phyloP scores from a whole-genome alignment of 352 stramenopile genomes.

The Phytophthora pini region DNA sequence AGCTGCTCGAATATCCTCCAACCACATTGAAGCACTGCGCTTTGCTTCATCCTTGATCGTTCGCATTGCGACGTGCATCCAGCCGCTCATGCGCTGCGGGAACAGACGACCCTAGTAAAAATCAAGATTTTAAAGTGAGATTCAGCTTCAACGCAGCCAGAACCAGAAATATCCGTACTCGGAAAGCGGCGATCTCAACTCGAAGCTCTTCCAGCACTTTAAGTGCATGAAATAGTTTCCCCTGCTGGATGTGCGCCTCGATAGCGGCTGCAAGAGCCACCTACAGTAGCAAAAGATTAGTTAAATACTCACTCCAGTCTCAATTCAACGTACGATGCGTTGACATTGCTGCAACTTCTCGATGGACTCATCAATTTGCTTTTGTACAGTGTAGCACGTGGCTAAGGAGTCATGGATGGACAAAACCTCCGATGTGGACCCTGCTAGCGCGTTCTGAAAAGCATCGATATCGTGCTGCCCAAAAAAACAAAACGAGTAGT shows the following conservation, averaged over 20 bases:
- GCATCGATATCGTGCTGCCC: slow-evolving; percentile 64
- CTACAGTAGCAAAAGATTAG: slow-evolving; percentile 27
- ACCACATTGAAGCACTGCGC: slow-evolving; percentile 63
- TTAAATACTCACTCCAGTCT: background rate
- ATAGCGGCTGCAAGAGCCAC: slow-evolving; percentile 71
- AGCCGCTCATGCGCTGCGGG: slow-evolving; percentile 79
- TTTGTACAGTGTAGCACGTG: slow-evolving; percentile 63
- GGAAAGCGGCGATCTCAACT: slow-evolving; percentile 70
- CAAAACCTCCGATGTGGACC: slow-evolving; percentile 57
- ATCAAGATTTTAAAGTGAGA: slow-evolving; percentile 2
- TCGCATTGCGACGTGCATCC: slow-evolving; percentile 75
- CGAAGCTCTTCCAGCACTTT: slow-evolving; percentile 79
- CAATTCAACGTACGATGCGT: slow-evolving; percentile 53
- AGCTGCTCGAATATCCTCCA: slow-evolving; percentile 71
- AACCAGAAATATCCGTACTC: slow-evolving; percentile 31
- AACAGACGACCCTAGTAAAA: slow-evolving; percentile 69
- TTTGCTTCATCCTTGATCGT: slow-evolving; percentile 82
- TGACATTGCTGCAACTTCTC: slow-evolving; percentile 85
- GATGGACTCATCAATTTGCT: slow-evolving; percentile 80
- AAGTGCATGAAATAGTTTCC: slow-evolving; percentile 80
- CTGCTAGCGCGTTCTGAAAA: slow-evolving; percentile 66
- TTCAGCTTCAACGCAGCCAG: background rate
- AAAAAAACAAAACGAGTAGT: slow-evolving; percentile 8
- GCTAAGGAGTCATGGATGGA: slow-evolving; percentile 62
- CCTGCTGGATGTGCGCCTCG: slow-evolving; percentile 68